These are phyloP conservation scores for Dryadomyces quercus-mongolicae DNA, from an alignment of 2,329 filamentous ascomycete genomes.

Conservation along the genomic window DNA sequence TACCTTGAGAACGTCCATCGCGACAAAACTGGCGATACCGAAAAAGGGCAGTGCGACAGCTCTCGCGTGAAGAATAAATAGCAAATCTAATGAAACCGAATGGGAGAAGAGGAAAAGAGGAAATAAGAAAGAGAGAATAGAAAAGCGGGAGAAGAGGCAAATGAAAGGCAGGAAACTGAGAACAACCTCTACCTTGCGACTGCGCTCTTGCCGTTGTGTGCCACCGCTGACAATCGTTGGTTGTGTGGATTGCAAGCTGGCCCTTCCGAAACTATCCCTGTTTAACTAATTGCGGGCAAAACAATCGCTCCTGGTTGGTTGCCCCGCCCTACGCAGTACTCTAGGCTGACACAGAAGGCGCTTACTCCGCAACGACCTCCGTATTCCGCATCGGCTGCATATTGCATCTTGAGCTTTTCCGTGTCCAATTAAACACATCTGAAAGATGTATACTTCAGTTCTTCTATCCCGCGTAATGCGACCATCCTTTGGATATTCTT, in stretches of 20 bases:
- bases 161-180: not conserved
- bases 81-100: too few relatives aligned
- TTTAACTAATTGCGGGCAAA: not conserved
- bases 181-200: too few relatives aligned
- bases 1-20: conserved; percentile 3
- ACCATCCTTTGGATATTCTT: too few relatives aligned
- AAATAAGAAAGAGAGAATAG: not conserved
- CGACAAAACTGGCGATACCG: not conserved
- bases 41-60: too few relatives aligned
- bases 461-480: too few relatives aligned
- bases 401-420: not conserved
- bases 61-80: too few relatives aligned
- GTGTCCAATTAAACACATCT: not conserved
- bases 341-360: not conserved
- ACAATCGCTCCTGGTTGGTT: not conserved
- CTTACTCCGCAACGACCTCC: too few relatives aligned
- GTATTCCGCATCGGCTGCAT: not conserved
- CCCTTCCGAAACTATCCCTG: not conserved
- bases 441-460: not conserved
- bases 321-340: not conserved
- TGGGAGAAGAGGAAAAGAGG: not conserved
- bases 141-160: not conserved
- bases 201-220: not conserved
- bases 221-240: not conserved
- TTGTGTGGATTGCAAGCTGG: not conserved